Base-by-base conservation (phyloP, 1,139 yeast species). In the Geotrichum australiense region DNA sequence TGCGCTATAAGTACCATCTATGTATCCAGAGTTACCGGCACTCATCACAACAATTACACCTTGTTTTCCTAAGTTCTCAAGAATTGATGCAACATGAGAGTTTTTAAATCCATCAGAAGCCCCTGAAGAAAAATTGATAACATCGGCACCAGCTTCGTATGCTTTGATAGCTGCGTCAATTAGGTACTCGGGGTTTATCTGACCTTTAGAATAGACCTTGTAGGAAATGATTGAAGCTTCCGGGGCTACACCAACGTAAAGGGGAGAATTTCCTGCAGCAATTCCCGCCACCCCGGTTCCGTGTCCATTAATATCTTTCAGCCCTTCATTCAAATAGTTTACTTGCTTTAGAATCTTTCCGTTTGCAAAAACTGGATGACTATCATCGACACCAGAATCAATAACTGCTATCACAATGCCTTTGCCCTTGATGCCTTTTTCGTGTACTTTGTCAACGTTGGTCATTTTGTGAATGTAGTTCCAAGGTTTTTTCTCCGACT, bases 211-310 rank as follows among this genome's bases (percentile, higher is more conserved):
- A 7, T 15, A 28, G 11, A 27, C 10, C 8, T 14, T n/a, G 24
- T 35, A 35, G 16, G 2, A 18, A 8, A 26, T 16, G 5, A 35
- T 3, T 14, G 19, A 27, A 3, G 39, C 54, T 24, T 42, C 39
- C n/a, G 55, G 55, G 6, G 81, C 70, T 1, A 73, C 78, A 0
- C 82, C 81, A 50, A 61, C 74, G 1, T 69, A 66, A 15, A 51
- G 53, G 0, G 79, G 71, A 0, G 79, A 34, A 10, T 34, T 44
- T 20, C 51, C 55, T 10, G 46, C 80, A 21, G 76, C 67, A 8
- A 76, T 52, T 0, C 81, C 81, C 0, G 80, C 80, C 3, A 74
- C 81, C 52, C 74, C 80, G 1, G 81, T 75, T 2, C 82, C 82
- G 51, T 76, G 82, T 0, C 81, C 81, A 48, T 39, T 36, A 22